Conservation (phyloP, 345 rosid species). For the Angophora floribunda region DNA sequence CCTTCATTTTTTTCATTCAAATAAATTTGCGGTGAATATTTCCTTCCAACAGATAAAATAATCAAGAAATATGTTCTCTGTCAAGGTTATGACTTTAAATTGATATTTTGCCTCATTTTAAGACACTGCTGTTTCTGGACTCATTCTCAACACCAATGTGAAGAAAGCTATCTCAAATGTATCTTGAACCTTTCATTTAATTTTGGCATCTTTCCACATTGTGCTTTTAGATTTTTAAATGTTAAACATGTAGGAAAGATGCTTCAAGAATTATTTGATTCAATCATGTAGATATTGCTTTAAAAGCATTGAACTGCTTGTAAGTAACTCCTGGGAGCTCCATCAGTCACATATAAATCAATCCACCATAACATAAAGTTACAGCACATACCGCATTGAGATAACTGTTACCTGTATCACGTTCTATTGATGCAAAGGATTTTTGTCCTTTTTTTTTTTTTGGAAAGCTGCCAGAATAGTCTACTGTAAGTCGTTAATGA, state of each 20-base stretch:
- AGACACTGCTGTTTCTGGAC: neutral
- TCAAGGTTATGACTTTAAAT: neutral
- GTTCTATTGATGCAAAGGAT: neutral
- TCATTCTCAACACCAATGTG: neutral
- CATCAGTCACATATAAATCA: neutral
- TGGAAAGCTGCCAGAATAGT: neutral
- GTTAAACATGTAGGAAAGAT: neutral
- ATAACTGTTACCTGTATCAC: neutral
- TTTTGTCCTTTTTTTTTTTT: neutral
- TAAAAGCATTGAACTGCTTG: neutral
- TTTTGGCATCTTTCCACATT: neutral
- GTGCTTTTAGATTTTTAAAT: neutral
- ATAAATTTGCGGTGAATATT: neutral
- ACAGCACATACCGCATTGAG: neutral
- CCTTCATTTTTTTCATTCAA: neutral
- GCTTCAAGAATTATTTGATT: neutral
- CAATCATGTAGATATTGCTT: neutral
- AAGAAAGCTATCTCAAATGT: neutral
- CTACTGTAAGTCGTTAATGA: neutral
- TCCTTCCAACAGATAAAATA: neutral
- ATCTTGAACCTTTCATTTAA: neutral
- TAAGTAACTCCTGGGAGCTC: neutral
- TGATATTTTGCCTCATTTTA: neutral
- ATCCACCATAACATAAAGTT: neutral
- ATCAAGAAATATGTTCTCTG: neutral